phyloP scores from a whole-genome alignment of 2,329 filamentous ascomycete genomes.

The Metarhizium anisopliae region DNA sequence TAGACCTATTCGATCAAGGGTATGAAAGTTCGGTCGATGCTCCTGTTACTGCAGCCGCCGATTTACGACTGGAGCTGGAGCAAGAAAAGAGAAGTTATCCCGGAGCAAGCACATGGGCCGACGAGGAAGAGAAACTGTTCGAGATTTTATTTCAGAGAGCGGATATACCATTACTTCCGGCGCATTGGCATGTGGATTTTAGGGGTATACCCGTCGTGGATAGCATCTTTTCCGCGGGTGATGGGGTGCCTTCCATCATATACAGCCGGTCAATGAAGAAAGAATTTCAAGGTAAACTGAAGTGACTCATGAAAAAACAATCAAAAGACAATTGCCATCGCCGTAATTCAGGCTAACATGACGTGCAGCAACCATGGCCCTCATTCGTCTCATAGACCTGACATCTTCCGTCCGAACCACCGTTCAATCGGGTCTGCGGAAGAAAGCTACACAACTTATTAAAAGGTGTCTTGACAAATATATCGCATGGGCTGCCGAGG shows the following conservation, averaged over 20 bases:
- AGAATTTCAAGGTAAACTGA: conserved; percentile 26
- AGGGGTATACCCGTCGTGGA: conserved; percentile 29
- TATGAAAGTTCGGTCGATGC: conserved; percentile 5
- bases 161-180: conserved; percentile 30
- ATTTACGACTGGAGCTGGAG: conserved; percentile 27
- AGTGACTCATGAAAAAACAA: neutral
- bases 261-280: conserved; percentile 25
- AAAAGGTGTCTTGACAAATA: conserved; percentile 26
- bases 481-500: conserved; percentile 31
- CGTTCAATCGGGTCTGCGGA: conserved; percentile 24
- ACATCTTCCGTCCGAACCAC: conserved; percentile 24
- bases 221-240: conserved; percentile 23
- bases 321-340: neutral
- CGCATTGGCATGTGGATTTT: conserved; percentile 32
- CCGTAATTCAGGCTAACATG: neutral
- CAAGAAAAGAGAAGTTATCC: conserved; percentile 32
- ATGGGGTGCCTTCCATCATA: conserved; percentile 24
- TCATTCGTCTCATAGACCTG: conserved; percentile 30
- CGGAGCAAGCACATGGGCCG: conserved; percentile 39
- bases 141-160: conserved; percentile 32
- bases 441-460: conserved; percentile 23
- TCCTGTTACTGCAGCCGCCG: neutral
- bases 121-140: conserved; percentile 37
- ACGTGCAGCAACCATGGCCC: conserved; percentile 27
- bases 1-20: conserved; percentile 5